Base-by-base conservation (phyloP, 2,329 filamentous ascomycete genomes). In the Fusarium domesticum region DNA sequence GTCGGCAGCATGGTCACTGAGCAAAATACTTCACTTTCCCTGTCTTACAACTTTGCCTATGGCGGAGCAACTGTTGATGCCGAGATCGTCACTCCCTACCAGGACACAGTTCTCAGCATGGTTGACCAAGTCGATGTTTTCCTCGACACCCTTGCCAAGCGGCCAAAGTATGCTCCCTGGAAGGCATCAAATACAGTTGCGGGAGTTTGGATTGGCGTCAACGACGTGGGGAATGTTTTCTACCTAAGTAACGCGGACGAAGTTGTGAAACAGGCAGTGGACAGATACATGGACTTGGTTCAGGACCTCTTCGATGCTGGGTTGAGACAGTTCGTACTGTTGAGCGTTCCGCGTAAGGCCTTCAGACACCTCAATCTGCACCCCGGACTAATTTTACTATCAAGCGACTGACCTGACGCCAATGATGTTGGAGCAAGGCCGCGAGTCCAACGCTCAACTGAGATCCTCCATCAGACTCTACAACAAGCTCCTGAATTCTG, bases 321-420 rank as follows among this genome's bases (percentile, higher is more conserved):
- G 0, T 73, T 73, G 2, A 67, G 80, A 5, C 81, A 81, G 43
- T 84, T 84, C 47, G 68, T 75, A 2, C 71, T 84, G 41, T 49
- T 85, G 20, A 81, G 73, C 40, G 79, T 83, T 0, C 81, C 82
- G 2, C 77, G 61, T 62, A 42, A 48, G 61, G 43, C 2, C 2
- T 1, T 4, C 6, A 2, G 4, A 6, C 8, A 16, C 6, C 3
- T 8, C 12, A 0, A 2, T 11, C 0, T 15, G 6, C 6, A 0
- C 2, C 8, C 5, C 11, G 2, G 3, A 11, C 47, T 56, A 5
- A 50, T 2, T 3, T 28, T 8, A 28, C 1, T 5, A 4, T n/a
- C 0, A 10, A 72, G 70, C 71, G 3, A 72, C 70, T 10, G 56
- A 73, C 35, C 63, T 68, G 40, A 66, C 70, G 0, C 71, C 71